Conservation (phyloP, 805 yeast genomes). For the Candida arabinofermentans region DNA sequence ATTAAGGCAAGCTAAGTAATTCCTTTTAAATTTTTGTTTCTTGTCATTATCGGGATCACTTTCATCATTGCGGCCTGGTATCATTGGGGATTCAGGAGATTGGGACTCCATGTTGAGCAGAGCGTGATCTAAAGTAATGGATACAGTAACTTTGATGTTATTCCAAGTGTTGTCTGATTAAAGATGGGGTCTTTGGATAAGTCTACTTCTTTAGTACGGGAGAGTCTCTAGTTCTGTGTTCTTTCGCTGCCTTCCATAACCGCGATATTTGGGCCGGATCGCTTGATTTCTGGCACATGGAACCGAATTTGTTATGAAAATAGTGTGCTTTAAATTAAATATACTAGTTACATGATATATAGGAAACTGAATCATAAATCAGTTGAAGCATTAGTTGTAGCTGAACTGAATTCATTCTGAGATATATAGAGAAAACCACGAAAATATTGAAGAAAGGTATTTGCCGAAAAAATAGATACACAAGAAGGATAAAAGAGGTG, state of each 20-base stretch:
- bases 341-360: background rate
- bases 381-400: background rate
- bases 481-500: background rate
- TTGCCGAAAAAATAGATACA: background rate
- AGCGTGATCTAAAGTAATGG: too few species aligned
- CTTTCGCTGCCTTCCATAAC: too few species aligned
- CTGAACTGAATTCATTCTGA: background rate
- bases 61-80: background rate
- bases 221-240: too few species aligned
- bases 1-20: constrained; percentile 79
- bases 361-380: background rate
- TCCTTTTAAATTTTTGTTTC: constrained; percentile 46
- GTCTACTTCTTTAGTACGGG: too few species aligned
- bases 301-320: too few species aligned
- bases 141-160: too few species aligned
- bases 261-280: too few species aligned
- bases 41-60: background rate
- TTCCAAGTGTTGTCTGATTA: too few species aligned
- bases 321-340: too few species aligned
- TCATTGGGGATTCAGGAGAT: background rate
- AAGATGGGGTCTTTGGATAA: too few species aligned
- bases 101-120: background rate
- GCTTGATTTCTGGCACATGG: background rate
- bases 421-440: background rate
- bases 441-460: background rate